Base-by-base conservation (phyloP, 1,139 yeast species). In the Saccharomyces hybrid region DNA sequence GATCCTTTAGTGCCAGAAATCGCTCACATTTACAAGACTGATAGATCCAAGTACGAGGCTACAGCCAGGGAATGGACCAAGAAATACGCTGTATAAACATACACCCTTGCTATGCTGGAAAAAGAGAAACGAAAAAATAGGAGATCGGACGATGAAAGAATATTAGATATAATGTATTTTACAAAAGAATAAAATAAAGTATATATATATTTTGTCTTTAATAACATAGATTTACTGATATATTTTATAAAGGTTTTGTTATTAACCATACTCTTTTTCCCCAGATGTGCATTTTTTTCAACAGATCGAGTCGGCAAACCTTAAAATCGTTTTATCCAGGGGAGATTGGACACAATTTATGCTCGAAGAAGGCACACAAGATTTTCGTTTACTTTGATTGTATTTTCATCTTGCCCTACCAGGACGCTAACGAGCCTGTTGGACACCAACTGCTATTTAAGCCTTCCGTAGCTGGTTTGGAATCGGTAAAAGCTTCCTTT, bases 11-110 rank as follows among this genome's bases (percentile, higher is more conserved):
- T 93, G 50, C 98, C 98, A 28, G 99, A 93, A 75, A 93, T 93
- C 67, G 99, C 99, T 58, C 96, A 93, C 71, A 83, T 90, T 63
- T 95, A 93, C 79, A 91, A 91, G 79, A 89, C 90, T 63, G 98
- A 93, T 76, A 82, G 96, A 72, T 79, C 90, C 57, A 88, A 91
- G 75, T 93, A 91, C 73, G 98, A 93, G 76, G 89, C 96, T 62
- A 91, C 96, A 58, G 99, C 99, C 55, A 86, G 87, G 71, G 99
- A 93, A 77, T 93, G 99, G 98, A 93, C 99, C 52, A 87, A 93
- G 78, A 93, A 93, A 77, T 93, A 88, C 74, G 99, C 99, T 63
- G 95, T 91, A 70, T 93, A 79, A 71, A 16, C 25, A 9, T 9
- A 9, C 25, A 5, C 25, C 44, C 13, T 38, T 11, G 5, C 44